Base-by-base conservation (phyloP, 192 early-diverging fungal species). In the Spizellomyces punctatus region DNA sequence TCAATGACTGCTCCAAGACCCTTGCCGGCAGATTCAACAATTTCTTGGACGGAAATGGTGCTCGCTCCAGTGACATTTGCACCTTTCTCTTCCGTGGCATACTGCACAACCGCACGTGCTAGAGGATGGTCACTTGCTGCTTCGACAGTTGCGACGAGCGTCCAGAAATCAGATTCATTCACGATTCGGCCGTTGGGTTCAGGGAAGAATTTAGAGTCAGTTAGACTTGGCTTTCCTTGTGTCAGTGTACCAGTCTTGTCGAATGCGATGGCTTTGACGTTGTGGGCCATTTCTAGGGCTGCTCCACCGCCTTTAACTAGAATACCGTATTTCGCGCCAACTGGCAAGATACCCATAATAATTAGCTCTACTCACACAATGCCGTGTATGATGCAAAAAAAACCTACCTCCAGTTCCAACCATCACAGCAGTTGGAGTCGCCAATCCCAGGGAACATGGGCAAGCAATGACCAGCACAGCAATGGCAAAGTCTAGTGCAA, bases 391-490 rank as follows among this genome's bases (percentile, higher is more conserved):
- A 36, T 36, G 27, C 3, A 6, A 63, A n/a, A 8, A 4, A 19
- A 1, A 52, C 56, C 48, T 47, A 78, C 76, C 68, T 17, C 97
- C 97, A 0, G 97, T 99, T 27, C 96, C 97, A 8, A 97, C 97
- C 97, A 99, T 99, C 8, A 99, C 95, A 0, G 97, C 97, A 0
- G 97, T 99, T 8, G 97, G 97, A 6, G 95, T 96, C 41, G 95
- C 92, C 21, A 99, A 83, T 43, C 97, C 97, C 56, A 99, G 81
- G 7, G 96, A 93, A 79, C 96, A 99, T 27, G 96, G 96, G 64
- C 96, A 99, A 10, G 96, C 95, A 10, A 99, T 95, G 10, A 99
- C 96, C 21, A 97, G 90, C 5, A 98, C 96, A 6, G 94, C 92
- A 46, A 99, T 94, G 6, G 63, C 77, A 63, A 82, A 82, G 19